Conservation (phyloP, 83 land plant species). For the Larix sibirica region DNA sequence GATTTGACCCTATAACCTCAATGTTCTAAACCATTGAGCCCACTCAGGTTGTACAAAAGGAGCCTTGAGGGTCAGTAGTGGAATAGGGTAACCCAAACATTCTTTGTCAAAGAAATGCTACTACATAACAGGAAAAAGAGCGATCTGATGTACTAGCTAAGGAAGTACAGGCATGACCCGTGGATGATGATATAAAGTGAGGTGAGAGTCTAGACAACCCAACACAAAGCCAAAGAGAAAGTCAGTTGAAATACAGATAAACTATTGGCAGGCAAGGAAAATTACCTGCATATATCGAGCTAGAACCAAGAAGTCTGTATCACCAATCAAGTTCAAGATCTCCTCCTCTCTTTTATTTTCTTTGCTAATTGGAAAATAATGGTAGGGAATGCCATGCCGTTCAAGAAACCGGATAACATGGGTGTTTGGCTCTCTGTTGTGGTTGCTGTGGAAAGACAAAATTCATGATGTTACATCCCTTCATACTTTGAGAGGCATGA, state of each 20-base stretch:
- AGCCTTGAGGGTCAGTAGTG: background rate
- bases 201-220: background rate
- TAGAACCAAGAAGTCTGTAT: slow-evolving; percentile 92
- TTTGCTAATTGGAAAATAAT: slow-evolving; percentile 62
- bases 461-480: background rate
- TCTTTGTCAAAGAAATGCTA: background rate
- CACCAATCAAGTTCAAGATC: slow-evolving; percentile 69
- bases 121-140: background rate
- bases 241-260: background rate
- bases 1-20: no score
- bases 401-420: slow-evolving; percentile 86
- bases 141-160: background rate
- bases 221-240: background rate
- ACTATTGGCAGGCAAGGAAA: background rate
- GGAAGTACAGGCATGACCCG: background rate
- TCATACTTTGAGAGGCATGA: background rate
- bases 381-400: slow-evolving; percentile 86
- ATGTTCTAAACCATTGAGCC: no score
- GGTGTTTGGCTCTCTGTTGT: slow-evolving; percentile 81
- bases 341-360: slow-evolving; percentile 82
- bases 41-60: no score
- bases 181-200: slow-evolving; percentile 4
- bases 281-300: slow-evolving; percentile 99
- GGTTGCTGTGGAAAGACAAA: slow-evolving; percentile 63
- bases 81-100: background rate